These are phyloP conservation scores for Prunus salicina DNA, from an alignment of 306 rosid species.

Conservation along the genomic window DNA sequence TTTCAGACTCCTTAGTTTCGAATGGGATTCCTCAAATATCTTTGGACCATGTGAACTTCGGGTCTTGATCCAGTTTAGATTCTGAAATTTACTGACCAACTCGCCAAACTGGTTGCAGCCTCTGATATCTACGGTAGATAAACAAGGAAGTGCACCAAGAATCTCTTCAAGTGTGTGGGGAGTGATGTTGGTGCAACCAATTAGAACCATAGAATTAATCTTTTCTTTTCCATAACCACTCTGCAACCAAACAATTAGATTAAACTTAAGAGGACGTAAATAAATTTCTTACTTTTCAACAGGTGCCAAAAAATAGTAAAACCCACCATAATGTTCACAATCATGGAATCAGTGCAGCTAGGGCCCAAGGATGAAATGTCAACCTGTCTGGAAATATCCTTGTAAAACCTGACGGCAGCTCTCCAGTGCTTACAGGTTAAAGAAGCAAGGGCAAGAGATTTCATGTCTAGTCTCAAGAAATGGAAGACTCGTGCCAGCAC, in stretches of 20 bases:
- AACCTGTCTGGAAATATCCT: conserved; percentile 66
- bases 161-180: conserved; percentile 73
- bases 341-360: conserved; percentile 64
- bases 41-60: conserved; percentile 43
- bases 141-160: conserved; percentile 63
- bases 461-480: conserved; percentile 69
- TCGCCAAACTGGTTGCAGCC: conserved; percentile 86
- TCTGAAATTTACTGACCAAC: conserved; percentile 55
- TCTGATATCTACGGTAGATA: conserved; percentile 75
- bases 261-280: conserved; percentile 19
- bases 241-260: conserved; percentile 61
- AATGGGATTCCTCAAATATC: conserved; percentile 57
- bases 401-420: conserved; percentile 68
- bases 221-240: conserved; percentile 61
- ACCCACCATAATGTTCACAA: conserved; percentile 74
- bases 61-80: conserved; percentile 79
- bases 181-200: conserved; percentile 70
- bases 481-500: conserved; percentile 78
- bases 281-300: conserved; percentile 12
- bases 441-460: conserved; percentile 74
- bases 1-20: conserved; percentile 66
- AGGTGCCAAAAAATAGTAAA: conserved; percentile 24
- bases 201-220: conserved; percentile 67
- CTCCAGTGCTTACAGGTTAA: conserved; percentile 91
- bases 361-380: conserved; percentile 74